phyloP scores from a whole-genome alignment of 1,284 basidiomycete genomes.

The Quambalaria eucalypti region DNA sequence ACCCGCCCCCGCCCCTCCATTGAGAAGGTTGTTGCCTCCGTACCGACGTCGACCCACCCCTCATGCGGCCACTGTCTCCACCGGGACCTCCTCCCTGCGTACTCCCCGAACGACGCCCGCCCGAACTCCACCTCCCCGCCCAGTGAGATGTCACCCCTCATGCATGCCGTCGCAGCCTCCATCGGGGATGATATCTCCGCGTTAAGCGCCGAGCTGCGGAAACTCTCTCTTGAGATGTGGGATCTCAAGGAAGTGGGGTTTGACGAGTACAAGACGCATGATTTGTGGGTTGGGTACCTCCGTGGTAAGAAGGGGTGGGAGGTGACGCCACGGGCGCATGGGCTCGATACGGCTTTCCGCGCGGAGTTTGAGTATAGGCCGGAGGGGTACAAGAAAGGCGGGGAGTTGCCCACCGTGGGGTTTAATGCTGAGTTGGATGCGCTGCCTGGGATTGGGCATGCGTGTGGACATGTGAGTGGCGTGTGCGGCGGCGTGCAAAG shows the following conservation, averaged over 20 bases:
- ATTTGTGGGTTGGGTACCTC: constrained; percentile 32
- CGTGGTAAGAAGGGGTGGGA: constrained; percentile 26
- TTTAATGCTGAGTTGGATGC: constrained; percentile 64
- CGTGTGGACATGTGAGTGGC: constrained; percentile 55
- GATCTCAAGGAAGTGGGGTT: constrained; percentile 44
- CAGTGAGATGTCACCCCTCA: neutral
- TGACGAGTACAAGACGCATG: constrained; percentile 35
- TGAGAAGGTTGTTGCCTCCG: neutral
- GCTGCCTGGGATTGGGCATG: constrained; percentile 51
- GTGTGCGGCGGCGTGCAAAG: no score
- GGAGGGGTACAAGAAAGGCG: constrained; percentile 11
- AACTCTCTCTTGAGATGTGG: constrained; percentile 43
- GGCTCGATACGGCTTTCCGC: constrained; percentile 60
- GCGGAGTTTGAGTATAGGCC: constrained; percentile 55
- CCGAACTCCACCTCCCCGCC: neutral
- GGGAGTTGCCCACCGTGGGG: constrained; percentile 26
- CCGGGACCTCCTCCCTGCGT: neutral
- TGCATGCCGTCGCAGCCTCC: neutral
- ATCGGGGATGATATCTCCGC: constrained; percentile 26
- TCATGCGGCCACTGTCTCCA: neutral
- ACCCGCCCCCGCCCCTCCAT: neutral
- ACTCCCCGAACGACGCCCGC: neutral
- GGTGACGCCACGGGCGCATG: constrained; percentile 39
- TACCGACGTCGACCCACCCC: neutral
- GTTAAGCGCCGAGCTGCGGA: constrained; percentile 35